These are phyloP conservation scores for Anthostomella pinea DNA, from an alignment of 2,329 filamentous ascomycete genomes.

Conservation along the genomic window DNA sequence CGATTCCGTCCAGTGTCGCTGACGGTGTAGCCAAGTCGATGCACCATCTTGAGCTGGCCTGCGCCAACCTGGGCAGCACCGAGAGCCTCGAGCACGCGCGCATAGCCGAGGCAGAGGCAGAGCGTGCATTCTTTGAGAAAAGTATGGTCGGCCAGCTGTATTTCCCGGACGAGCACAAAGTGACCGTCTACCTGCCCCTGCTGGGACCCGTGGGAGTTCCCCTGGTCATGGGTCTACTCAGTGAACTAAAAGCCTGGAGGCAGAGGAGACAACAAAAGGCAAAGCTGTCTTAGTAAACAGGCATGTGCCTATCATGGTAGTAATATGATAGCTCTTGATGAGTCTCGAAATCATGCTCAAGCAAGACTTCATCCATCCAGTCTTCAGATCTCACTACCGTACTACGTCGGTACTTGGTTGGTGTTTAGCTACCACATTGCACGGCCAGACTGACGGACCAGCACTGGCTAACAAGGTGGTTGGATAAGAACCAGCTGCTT, in stretches of 20 bases:
- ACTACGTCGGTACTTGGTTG: no score
- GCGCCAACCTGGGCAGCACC: conserved; percentile 62
- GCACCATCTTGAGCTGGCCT: conserved; percentile 72
- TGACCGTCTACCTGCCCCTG: conserved; percentile 91
- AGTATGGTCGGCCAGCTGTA: conserved; percentile 99
- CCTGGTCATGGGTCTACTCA: conserved; percentile 76
- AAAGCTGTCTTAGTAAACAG: conserved; percentile 26
- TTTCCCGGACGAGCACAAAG: conserved; percentile 97
- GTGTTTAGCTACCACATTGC: no score
- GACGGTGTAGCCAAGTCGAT: conserved; percentile 81
- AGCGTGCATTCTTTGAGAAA: conserved; percentile 96
- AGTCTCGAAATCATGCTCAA: no score
- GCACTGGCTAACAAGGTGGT: no score
- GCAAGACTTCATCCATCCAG: no score
- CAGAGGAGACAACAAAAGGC: conserved; percentile 45
- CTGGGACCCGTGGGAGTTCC: conserved; percentile 90
- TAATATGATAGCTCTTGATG: no score
- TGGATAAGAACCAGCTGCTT: no score
- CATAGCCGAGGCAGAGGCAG: conserved; percentile 82
- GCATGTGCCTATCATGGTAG: no score
- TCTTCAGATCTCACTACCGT: no score
- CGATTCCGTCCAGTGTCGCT: conserved; percentile 83
- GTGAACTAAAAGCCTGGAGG: conserved; percentile 69
- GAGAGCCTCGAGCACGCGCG: conserved; percentile 77
- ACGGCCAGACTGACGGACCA: no score